Evolutionary conservation across 1,284 basidiomycete genomes (phyloP), one percentile per base, ranked within the genome.

Genomic region (Ustilago tritici): DNA sequence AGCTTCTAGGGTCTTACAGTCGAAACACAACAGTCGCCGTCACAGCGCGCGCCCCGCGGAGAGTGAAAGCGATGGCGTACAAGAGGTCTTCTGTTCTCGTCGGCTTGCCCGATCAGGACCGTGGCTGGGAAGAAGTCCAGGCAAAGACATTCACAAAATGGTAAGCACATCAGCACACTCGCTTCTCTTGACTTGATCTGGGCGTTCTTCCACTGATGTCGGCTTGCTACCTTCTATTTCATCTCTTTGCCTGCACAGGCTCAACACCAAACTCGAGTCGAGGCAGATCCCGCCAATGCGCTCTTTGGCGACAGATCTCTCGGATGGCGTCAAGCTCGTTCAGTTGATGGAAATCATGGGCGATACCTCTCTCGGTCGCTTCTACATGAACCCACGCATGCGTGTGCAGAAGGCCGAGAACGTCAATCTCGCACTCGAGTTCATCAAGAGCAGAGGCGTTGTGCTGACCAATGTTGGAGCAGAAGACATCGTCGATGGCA

Each of bases 401-500:
- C 91, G 95, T 54, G 92, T 99, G 0, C 96, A 99, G 87, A 98
- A 95, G 85, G 95, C 95, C 3, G 96, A 99, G 89, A 99, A 99
- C 86, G 95, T 97, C 58, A 95, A 95, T 87, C 94, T 94, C 86
- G 96, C 96, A 0, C 88, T 99, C 46, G 93, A 96, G 80, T 98
- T 98, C 87, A 98, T 99, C 87, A 93, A 92, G 55, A 93, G 93
- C 49, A 89, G 95, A 80, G 96, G 95, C 8, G 94, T 99, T 61
- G 95, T 96, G 83, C 89, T 99, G 72, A 99, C 96, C 36, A 99
- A 98, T 87, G 98, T 99, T 64, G 95, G 96, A 53, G 92, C 95
- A 8, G 95, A 96, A 90, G 94, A 99, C 86, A 98, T 98, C 84
- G 95, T 98, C 69, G 96, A 99, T 86, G 95, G 95, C 34, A 98